Conservation (phyloP, 768 basidiomycete genomes). For the Calocera viscosa region DNA sequence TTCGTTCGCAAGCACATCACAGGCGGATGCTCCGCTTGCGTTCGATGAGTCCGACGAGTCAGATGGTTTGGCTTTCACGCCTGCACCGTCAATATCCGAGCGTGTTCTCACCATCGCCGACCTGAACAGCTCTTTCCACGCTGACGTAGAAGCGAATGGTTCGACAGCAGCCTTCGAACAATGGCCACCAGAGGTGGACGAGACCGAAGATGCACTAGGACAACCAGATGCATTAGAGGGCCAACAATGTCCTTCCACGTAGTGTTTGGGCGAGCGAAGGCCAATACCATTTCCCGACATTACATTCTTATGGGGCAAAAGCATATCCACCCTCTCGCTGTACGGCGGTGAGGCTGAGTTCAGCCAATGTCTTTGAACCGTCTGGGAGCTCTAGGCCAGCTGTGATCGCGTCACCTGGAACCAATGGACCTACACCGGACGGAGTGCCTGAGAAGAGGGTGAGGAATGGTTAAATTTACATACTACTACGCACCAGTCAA, state of each 20-base stretch:
- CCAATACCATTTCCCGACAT: no score
- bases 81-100: neutral
- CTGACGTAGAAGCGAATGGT: neutral
- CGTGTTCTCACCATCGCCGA: neutral
- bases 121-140: conserved; percentile 1
- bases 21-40: neutral
- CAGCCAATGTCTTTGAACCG: conserved; percentile 39
- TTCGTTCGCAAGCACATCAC: neutral
- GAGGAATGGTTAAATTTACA: neutral
- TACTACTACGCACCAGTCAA: conserved; percentile 37
- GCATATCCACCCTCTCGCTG: conserved; percentile 58
- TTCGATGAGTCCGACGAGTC: neutral
- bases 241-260: conserved; percentile 65
- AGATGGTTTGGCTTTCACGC: neutral
- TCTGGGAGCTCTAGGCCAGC: conserved; percentile 51
- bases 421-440: conserved; percentile 70
- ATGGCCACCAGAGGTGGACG: conserved; percentile 4
- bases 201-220: conserved; percentile 39
- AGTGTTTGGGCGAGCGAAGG: neutral
- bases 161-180: neutral
- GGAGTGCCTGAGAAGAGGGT: conserved; percentile 52
- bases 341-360: conserved; percentile 52
- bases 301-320: conserved; percentile 29
- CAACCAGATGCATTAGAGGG: conserved; percentile 54
- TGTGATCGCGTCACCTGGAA: conserved; percentile 63